Conservation (phyloP, 306 rosid species). For the Boehmeria nivea region DNA sequence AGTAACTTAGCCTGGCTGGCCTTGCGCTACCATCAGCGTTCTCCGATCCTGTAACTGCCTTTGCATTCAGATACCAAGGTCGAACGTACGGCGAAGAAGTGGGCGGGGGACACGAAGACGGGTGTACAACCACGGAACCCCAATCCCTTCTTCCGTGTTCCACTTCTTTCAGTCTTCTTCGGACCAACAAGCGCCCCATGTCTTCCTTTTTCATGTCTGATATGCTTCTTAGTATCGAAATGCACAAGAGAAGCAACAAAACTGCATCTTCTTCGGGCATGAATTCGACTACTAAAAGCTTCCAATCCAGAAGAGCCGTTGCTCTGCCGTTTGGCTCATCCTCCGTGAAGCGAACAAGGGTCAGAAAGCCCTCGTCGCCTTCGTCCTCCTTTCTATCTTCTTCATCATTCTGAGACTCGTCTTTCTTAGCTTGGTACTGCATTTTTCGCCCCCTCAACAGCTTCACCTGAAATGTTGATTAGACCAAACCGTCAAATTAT, state of each 20-base stretch:
- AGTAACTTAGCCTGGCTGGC: constrained; percentile 43
- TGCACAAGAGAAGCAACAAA: constrained; percentile 62
- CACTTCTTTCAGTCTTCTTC: constrained; percentile 74
- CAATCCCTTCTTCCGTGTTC: constrained; percentile 61
- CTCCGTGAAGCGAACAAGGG: constrained; percentile 63
- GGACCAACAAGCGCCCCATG: constrained; percentile 55
- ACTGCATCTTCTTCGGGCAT: constrained; percentile 81
- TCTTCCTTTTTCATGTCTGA: constrained; percentile 74
- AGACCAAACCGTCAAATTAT: constrained; percentile 7
- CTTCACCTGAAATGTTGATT: constrained; percentile 48
- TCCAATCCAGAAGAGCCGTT: constrained; percentile 85
- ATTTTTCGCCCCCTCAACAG: constrained; percentile 69
- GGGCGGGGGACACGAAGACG: constrained; percentile 38
- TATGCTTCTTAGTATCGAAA: constrained; percentile 64
- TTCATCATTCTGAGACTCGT: constrained; percentile 19
- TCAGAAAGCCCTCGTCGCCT: constrained; percentile 59
- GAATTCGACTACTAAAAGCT: constrained; percentile 60
- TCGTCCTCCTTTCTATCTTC: constrained; percentile 34
- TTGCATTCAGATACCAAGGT: constrained; percentile 79
- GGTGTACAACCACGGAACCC: constrained; percentile 77
- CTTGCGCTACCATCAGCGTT: constrained; percentile 30
- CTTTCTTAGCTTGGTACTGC: constrained; percentile 49
- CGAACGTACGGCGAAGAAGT: constrained; percentile 53
- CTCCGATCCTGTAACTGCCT: constrained; percentile 39
- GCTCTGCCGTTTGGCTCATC: constrained; percentile 69